Evolutionary conservation across 441 rosid species (phyloP).

Genomic region (Macaranga tanarius): DNA sequence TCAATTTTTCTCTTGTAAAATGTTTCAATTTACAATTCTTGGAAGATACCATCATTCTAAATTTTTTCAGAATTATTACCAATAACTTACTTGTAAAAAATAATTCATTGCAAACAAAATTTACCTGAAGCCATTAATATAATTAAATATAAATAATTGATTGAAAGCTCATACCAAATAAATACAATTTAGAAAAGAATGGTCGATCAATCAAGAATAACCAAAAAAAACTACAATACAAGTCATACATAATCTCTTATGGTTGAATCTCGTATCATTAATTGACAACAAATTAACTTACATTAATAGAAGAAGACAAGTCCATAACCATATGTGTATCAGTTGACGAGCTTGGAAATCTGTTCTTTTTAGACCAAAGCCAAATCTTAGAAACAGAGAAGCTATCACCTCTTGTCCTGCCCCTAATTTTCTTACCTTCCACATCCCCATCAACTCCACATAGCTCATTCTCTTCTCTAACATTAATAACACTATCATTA

Average conservation of each 20-base stretch:
- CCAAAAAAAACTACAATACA: not conserved
- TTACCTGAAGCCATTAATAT: too few species aligned
- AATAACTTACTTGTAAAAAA: too few species aligned
- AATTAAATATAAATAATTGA: too few species aligned
- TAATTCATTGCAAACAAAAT: too few species aligned
- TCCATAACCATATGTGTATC: not conserved
- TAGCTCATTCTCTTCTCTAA: conserved; percentile 7
- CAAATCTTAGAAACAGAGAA: conserved; percentile 64
- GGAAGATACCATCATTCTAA: too few species aligned
- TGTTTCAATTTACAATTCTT: too few species aligned
- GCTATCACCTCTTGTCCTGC: conserved; percentile 45
- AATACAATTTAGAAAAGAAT: too few species aligned
- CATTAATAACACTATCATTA: not conserved
- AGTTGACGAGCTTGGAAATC: conserved; percentile 24
- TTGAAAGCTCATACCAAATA: too few species aligned
- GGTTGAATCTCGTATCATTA: conserved; percentile 10
- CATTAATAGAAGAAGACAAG: conserved; percentile 17
- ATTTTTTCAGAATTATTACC: too few species aligned
- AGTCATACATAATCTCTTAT: conserved; percentile 8
- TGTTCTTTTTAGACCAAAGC: conserved; percentile 63
- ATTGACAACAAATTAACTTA: conserved; percentile 16
- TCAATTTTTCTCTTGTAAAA: too few species aligned
- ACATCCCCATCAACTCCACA: conserved; percentile 25
- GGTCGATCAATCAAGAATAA: conserved; percentile 3
- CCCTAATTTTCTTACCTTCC: conserved; percentile 43